Conservation (phyloP, 139 green algal genomes). For the Desmodesmus armatus region DNA sequence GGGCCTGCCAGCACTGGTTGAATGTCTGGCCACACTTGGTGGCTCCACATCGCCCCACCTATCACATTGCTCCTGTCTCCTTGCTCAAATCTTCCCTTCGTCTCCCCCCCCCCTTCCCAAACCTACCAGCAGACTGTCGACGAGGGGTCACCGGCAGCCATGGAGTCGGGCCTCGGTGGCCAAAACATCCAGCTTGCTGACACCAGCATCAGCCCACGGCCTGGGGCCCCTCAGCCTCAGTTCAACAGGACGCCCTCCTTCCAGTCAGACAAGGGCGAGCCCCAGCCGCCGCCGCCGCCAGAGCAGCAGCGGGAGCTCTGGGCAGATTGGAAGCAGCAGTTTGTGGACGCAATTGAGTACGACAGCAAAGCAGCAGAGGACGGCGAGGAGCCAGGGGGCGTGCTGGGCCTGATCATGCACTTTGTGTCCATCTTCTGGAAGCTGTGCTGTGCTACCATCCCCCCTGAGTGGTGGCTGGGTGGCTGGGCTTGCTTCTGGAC, state of each 20-base stretch:
- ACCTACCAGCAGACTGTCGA: too few relatives aligned
- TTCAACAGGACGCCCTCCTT: too few relatives aligned
- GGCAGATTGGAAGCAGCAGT: conserved; percentile 46
- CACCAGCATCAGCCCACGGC: too few relatives aligned
- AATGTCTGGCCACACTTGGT: too few relatives aligned
- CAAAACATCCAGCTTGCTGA: too few relatives aligned
- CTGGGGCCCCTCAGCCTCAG: conserved; percentile 35
- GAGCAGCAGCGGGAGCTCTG: conserved; percentile 10
- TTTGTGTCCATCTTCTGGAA: conserved; percentile 58
- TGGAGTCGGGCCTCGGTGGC: too few relatives aligned
- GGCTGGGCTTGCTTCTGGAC: conserved; percentile 46
- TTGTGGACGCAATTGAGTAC: conserved; percentile 41
- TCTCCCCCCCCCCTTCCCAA: too few relatives aligned
- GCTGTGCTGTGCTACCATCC: neutral
- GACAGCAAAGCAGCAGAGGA: conserved; percentile 29
- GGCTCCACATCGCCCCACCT: too few relatives aligned
- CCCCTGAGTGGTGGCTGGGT: conserved; percentile 39
- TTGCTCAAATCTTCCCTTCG: too few relatives aligned
- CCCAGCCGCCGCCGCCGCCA: neutral
- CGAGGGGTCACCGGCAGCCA: too few relatives aligned
- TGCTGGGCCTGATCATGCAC: conserved; percentile 35
- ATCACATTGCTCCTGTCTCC: too few relatives aligned
- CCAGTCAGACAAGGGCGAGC: neutral
- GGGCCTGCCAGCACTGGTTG: too few relatives aligned
- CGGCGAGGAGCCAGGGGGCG: conserved; percentile 27